A percentile compares a stretch with the other conserved stretches of the same genome.
These are phyloP conservation scores for slime mould (Dictyostelium discoideum) DNA, from an alignment of 78 protist genomes.

Conservation along the genomic window DNA sequence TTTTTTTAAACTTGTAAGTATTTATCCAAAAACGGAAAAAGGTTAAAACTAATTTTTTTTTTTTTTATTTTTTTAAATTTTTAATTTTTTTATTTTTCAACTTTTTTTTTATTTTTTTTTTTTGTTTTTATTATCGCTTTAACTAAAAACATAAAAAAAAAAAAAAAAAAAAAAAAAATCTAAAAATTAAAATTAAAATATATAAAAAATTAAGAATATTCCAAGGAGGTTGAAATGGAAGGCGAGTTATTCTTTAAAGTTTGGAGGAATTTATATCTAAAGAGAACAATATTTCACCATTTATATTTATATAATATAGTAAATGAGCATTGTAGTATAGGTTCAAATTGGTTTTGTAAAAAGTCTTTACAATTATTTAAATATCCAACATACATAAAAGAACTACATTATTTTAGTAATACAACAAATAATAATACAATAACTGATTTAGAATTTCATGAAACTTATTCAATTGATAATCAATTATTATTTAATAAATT, in stretches of 20 bases:
- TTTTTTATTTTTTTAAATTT: too few relatives aligned
- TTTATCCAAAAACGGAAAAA: too few relatives aligned
- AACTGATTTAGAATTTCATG: background rate
- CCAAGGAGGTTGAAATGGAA: background rate
- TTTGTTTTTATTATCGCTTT: too few relatives aligned
- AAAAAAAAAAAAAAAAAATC: too few relatives aligned
- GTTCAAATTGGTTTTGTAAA: background rate
- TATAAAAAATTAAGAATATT: too few relatives aligned
- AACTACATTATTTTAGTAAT: background rate
- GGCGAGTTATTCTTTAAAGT: background rate
- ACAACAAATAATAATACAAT: background rate
- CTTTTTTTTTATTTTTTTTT: too few relatives aligned
- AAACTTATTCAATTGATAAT: background rate
- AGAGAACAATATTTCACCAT: background rate
- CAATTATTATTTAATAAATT: too few relatives aligned
- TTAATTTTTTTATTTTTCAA: too few relatives aligned
- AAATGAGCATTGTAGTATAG: background rate
- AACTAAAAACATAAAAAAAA: too few relatives aligned
- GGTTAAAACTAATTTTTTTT: too few relatives aligned
- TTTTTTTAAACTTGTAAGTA: too few relatives aligned
- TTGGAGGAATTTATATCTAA: background rate
- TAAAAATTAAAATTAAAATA: too few relatives aligned
- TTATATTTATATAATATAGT: background rate
- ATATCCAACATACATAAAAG: background rate
- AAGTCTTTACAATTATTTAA: background rate